A percentile compares a stretch with the other conserved stretches of the same genome.
Evolutionary conservation across 2,329 filamentous ascomycete species (phyloP).

Genomic region (Aspergillus persii): DNA sequence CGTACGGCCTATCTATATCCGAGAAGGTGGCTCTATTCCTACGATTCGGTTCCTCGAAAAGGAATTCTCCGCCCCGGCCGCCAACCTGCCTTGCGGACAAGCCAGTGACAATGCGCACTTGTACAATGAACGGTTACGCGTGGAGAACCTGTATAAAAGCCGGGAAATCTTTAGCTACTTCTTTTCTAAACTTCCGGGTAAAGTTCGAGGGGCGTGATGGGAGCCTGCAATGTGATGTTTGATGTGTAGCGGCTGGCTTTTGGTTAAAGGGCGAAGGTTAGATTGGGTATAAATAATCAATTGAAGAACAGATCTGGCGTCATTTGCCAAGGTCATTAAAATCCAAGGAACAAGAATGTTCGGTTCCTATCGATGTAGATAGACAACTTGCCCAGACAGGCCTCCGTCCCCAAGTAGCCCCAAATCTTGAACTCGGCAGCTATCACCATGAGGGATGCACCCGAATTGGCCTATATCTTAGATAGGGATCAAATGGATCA

Average conservation of each 20-base stretch:
- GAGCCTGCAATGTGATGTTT: neutral
- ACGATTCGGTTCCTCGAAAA: constrained; percentile 93
- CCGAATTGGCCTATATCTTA: constrained; percentile 19
- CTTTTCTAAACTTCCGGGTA: constrained; percentile 63
- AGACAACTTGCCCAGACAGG: too few species aligned
- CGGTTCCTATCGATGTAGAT: neutral
- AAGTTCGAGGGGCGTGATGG: constrained; percentile 4
- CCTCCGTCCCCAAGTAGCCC: too few species aligned
- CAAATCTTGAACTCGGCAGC: too few species aligned
- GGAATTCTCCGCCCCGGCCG: constrained; percentile 85
- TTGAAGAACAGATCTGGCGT: neutral
- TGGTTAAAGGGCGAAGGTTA: neutral
- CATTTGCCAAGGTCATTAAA: neutral
- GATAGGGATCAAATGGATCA: constrained; percentile 22
- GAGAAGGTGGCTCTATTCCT: constrained; percentile 93
- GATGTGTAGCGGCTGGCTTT: neutral
- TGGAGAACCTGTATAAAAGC: constrained; percentile 86
- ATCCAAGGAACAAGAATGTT: neutral
- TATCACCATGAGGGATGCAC: neutral
- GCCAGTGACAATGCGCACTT: constrained; percentile 92
- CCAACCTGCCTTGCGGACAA: constrained; percentile 90
- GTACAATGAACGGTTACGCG: constrained; percentile 87
- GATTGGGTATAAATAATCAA: neutral
- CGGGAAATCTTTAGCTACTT: constrained; percentile 87
- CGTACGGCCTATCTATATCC: constrained; percentile 74